Base-by-base conservation (phyloP, 108 stramenopile species). In the Chaetoceros tenuissimus region DNA sequence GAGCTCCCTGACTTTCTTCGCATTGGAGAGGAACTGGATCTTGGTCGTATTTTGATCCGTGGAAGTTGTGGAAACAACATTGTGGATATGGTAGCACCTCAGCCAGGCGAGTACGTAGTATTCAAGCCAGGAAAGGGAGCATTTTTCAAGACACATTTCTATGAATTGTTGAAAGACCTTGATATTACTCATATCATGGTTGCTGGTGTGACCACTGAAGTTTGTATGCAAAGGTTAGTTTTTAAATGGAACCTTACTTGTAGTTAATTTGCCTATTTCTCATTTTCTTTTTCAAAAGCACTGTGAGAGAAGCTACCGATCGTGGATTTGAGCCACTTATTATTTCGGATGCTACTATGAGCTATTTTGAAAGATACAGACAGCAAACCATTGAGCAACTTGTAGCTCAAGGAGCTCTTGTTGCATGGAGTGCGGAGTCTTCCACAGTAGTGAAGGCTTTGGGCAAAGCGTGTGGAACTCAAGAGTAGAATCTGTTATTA, bases 51-150 rank as follows among this genome's bases (percentile, higher is more conserved):
- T 21, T 62, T 88, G 64, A 69, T 88, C 3, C 61, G 73, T 31
- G 81, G 83, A 24, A 74, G 84, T 46, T 24, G 29, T 45, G 87
- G 83, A 17, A 69, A 80, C 30, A 74, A 82, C 40, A 82, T 88
- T 23, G 67, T 88, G 59, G 48, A 64, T 3, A 74, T 75, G 46
- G 28, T 88, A 31, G 57, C 55, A 44, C 85, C 85, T 1, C 28
- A 60, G 21, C 62, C 27, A 17, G 63, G 67, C 24, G 87, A 88
- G 51, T 57, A 67, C 13, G 31, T 84, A 0, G 51, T 88, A 19
- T 80, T 84, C 62, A 88, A 88, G 57, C 81, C 87, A 13, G 87
- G 87, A 24, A 88, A 88, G 54, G 73, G 87, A 28, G 46, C 75
- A 16, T 88, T 88, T 57, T 88, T 71, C 56, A 68, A 60, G 44